Conservation (phyloP, 352 stramenopile genomes). For the Aphanomyces invadans region DNA sequence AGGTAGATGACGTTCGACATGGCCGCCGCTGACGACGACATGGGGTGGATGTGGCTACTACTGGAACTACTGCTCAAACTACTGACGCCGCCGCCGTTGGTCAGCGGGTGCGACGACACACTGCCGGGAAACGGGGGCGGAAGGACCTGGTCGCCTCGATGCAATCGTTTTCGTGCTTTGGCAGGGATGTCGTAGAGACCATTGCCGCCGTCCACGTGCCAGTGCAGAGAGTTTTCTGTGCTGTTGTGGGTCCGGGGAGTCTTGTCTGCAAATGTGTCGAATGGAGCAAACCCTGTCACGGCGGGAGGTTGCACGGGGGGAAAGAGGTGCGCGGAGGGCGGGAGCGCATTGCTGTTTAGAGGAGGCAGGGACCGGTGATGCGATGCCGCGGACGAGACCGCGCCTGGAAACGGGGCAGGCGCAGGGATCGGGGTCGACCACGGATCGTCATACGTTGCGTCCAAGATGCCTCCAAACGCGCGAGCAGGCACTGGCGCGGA, state of each 20-base stretch:
- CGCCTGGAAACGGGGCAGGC: not conserved
- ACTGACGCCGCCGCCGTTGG: not conserved
- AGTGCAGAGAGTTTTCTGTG: not conserved
- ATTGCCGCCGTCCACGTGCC: not conserved
- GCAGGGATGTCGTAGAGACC: too few species aligned
- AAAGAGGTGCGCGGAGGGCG: too few species aligned
- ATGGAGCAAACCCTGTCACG: too few species aligned
- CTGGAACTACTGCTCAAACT: conserved; percentile 12
- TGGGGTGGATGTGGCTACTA: not conserved
- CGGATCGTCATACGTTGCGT: conserved; percentile 1
- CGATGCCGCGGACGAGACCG: not conserved
- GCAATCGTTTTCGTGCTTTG: conserved; percentile 4
- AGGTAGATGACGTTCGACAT: conserved; percentile 16
- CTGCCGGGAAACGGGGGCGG: not conserved
- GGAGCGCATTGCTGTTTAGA: too few species aligned
- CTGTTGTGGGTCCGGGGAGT: too few species aligned
- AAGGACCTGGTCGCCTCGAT: not conserved
- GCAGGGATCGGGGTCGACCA: not conserved
- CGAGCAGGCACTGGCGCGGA: not conserved
- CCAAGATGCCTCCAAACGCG: not conserved
- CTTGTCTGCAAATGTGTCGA: too few species aligned
- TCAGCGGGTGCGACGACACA: not conserved
- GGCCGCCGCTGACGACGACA: not conserved
- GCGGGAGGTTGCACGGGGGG: too few species aligned
- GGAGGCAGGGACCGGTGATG: too few species aligned